A percentile compares a stretch with the other conserved stretches of the same genome.
Conservation (phyloP, 805 yeast species). For the Sugiyamaella qingdaonensis region DNA sequence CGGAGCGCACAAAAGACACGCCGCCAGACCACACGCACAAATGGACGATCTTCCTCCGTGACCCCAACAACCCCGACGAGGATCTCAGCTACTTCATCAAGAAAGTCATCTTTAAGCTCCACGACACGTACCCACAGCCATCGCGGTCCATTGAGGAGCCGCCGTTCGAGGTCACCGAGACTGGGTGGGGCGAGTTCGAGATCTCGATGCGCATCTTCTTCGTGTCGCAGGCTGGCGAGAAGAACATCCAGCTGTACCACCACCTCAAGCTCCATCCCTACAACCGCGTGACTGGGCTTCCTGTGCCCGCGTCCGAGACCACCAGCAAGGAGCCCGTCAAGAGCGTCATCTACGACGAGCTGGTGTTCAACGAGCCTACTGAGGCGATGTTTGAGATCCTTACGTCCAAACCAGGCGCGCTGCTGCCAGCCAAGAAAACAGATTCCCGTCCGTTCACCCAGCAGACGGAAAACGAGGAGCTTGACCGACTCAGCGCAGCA, state of each 20-base stretch:
- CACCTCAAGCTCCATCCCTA: conserved; percentile 91
- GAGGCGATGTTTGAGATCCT: conserved; percentile 78
- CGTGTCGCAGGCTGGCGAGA: conserved; percentile 72
- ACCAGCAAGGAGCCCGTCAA: conserved; percentile 43
- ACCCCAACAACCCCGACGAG: conserved; percentile 52
- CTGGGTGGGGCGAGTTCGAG: conserved; percentile 99
- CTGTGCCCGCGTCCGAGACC: conserved; percentile 5
- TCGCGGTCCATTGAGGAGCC: conserved; percentile 84
- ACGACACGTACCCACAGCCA: conserved; percentile 87
- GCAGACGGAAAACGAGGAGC: conserved; percentile 61
- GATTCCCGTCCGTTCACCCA: conserved; percentile 30
- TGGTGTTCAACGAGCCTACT: conserved; percentile 94
- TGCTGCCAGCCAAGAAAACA: conserved; percentile 29
- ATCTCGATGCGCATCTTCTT: conserved; percentile 83
- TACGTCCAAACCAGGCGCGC: conserved; percentile 44
- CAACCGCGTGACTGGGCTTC: conserved; percentile 27
- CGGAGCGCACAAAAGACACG: conserved; percentile 51
- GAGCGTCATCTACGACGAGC: conserved; percentile 73
- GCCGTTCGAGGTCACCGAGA: conserved; percentile 92
- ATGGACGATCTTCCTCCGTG: conserved; percentile 89
- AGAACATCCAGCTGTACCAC: conserved; percentile 79
- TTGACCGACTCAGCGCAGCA: conserved; percentile 50
- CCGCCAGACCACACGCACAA: conserved; percentile 91
- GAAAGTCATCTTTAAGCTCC: conserved; percentile 89
- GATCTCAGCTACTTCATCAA: conserved; percentile 80